A percentile compares a stretch with the other conserved stretches of the same genome.
Conservation (phyloP, 164 flowering plant genomes). For the Umbilicus rupestris region DNA sequence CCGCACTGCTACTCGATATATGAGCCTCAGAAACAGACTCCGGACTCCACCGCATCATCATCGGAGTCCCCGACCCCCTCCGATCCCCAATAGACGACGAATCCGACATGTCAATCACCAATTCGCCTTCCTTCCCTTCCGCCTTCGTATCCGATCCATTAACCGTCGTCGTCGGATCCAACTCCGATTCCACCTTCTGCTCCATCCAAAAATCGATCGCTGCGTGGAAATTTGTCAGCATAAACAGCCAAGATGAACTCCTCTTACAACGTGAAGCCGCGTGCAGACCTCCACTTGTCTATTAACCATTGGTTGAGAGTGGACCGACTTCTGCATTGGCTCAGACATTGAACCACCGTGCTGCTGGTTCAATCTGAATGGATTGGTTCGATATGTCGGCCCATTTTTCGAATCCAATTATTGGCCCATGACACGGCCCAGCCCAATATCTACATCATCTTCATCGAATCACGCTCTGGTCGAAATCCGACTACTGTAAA, state of each 20-base stretch:
- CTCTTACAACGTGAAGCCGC: too few relatives aligned
- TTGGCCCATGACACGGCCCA: too few relatives aligned
- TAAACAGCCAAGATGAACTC: neutral
- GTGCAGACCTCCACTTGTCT: neutral
- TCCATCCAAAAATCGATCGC: neutral
- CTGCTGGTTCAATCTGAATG: neutral
- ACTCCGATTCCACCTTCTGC: neutral
- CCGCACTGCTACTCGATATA: slow-evolving; percentile 4
- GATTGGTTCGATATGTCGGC: neutral
- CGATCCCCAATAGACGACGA: neutral
- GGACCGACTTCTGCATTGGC: neutral
- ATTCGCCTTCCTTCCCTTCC: neutral
- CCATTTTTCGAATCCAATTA: neutral
- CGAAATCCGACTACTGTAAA: too few relatives aligned
- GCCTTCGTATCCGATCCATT: neutral
- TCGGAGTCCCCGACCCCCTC: slow-evolving; percentile 17
- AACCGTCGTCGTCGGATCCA: neutral
- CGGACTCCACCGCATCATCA: slow-evolving; percentile 61
- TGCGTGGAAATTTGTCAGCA: neutral
- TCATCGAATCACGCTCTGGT: too few relatives aligned
- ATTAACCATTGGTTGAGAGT: neutral
- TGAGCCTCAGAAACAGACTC: slow-evolving; percentile 44
- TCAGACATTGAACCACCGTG: neutral
- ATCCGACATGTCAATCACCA: neutral
- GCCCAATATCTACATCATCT: too few relatives aligned